phyloP scores from a whole-genome alignment of 2,329 filamentous ascomycete genomes.

The Teratosphaeria viscida region DNA sequence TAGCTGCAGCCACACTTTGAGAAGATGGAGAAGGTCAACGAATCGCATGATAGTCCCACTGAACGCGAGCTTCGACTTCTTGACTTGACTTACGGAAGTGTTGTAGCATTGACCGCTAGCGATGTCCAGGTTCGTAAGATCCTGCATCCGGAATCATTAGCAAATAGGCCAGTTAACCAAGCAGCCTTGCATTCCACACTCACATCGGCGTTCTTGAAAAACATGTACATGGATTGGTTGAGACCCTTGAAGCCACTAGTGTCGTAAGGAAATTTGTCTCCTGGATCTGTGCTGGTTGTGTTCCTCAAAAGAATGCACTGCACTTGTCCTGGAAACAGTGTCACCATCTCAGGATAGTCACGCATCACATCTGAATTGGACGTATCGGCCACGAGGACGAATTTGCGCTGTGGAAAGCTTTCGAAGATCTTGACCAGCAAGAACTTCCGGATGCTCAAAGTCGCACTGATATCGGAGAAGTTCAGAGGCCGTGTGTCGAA shows the following conservation, averaged over 20 bases:
- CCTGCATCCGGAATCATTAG: constrained; percentile 21
- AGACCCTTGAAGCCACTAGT: constrained; percentile 60
- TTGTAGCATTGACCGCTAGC: constrained; percentile 59
- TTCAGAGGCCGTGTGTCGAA: constrained; percentile 72
- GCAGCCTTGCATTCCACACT: neutral
- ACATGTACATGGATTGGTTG: constrained; percentile 63
- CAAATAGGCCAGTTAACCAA: neutral
- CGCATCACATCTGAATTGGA: constrained; percentile 68
- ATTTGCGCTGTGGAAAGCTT: constrained; percentile 65
- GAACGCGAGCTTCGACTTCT: too few species aligned
- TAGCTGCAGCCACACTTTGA: neutral
- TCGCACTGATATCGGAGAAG: constrained; percentile 65
- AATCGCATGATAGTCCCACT: too few species aligned
- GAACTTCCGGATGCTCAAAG: constrained; percentile 58
- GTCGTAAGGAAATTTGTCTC: constrained; percentile 64
- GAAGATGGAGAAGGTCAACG: too few species aligned
- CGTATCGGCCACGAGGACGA: constrained; percentile 66
- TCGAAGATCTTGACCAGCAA: constrained; percentile 62
- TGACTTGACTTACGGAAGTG: constrained; percentile 32
- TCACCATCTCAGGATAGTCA: constrained; percentile 43
- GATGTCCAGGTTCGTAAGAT: constrained; percentile 56
- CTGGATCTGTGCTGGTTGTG: constrained; percentile 56
- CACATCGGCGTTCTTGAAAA: constrained; percentile 58
- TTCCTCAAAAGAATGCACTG: constrained; percentile 71
- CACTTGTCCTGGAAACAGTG: constrained; percentile 58